phyloP scores from a whole-genome alignment of 208 protist species.

The Phytomonas sp. region DNA sequence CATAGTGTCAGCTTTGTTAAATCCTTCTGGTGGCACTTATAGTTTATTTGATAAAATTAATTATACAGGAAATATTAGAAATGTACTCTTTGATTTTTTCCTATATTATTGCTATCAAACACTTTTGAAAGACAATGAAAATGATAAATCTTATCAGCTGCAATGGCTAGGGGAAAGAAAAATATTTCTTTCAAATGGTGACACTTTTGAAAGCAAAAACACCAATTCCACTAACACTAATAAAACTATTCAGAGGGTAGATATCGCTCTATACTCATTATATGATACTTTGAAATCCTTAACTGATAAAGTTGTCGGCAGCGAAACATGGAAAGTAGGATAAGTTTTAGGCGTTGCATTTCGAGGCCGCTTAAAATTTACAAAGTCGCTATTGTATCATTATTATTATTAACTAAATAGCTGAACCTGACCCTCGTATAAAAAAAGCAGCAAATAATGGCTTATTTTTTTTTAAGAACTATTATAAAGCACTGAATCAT shows the following conservation, averaged over 20 bases:
- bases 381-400: background rate
- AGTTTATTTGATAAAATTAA: no score
- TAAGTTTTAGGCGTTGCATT: background rate
- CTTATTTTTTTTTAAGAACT: background rate
- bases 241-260: no score
- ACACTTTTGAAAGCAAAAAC: no score
- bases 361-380: background rate
- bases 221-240: no score
- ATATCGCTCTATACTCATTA: no score
- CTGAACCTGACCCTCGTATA: background rate
- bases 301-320: background rate
- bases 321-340: background rate
- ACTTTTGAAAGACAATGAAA: background rate
- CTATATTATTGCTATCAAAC: background rate
- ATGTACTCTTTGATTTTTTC: background rate
- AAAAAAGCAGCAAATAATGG: background rate
- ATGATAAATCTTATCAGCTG: background rate
- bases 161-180: background rate
- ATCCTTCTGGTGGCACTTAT: background rate
- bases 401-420: background rate
- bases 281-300: background rate
- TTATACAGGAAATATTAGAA: background rate
- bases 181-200: no score
- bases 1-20: background rate
- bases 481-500: background rate